Percentiles rank a stretch among this genome's conserved stretches.
These are phyloP conservation scores for Coemansia sp. DNA, from an alignment of 192 early-diverging fungal genomes.

Conservation along the genomic window DNA sequence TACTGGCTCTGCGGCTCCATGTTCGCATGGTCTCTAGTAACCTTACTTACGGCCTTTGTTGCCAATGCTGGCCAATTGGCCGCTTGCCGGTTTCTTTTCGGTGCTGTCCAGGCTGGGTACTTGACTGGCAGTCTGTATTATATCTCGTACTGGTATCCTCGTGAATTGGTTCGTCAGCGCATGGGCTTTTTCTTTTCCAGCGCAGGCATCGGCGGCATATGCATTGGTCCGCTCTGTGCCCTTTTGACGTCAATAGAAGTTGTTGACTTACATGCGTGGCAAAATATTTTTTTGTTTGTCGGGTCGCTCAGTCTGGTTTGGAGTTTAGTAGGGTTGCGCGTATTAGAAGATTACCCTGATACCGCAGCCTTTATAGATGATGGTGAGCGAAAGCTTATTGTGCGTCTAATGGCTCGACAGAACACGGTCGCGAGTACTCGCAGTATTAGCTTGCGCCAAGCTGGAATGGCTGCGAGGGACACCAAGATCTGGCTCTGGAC, in stretches of 20 bases:
- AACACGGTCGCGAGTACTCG: constrained; percentile 36
- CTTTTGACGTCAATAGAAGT: constrained; percentile 11
- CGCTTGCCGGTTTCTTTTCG: constrained; percentile 36
- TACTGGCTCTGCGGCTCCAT: constrained; percentile 44
- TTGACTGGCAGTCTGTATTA: constrained; percentile 49
- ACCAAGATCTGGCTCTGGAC: constrained; percentile 47
- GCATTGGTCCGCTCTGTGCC: constrained; percentile 43
- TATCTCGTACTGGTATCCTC: constrained; percentile 53
- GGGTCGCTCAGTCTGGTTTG: constrained; percentile 29
- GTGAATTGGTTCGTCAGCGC: constrained; percentile 31
- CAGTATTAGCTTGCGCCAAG: constrained; percentile 27
- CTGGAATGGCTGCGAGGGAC: constrained; percentile 22
- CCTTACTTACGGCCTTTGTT: constrained; percentile 26
- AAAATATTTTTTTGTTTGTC: constrained; percentile 33
- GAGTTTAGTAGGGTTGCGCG: constrained; percentile 25
- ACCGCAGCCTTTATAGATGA: constrained; percentile 34
- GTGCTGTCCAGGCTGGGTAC: constrained; percentile 49
- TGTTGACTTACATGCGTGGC: constrained; percentile 21
- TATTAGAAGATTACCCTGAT: constrained; percentile 46
- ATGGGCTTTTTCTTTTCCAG: constrained; percentile 51
- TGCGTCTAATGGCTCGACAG: constrained; percentile 33
- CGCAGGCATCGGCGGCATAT: constrained; percentile 38
- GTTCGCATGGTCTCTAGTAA: constrained; percentile 37
- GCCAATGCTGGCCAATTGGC: constrained; percentile 14
- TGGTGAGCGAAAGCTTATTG: constrained; percentile 23